phyloP scores from a whole-genome alignment of 2,329 filamentous ascomycete genomes.

The Aureobasidium sp. region DNA sequence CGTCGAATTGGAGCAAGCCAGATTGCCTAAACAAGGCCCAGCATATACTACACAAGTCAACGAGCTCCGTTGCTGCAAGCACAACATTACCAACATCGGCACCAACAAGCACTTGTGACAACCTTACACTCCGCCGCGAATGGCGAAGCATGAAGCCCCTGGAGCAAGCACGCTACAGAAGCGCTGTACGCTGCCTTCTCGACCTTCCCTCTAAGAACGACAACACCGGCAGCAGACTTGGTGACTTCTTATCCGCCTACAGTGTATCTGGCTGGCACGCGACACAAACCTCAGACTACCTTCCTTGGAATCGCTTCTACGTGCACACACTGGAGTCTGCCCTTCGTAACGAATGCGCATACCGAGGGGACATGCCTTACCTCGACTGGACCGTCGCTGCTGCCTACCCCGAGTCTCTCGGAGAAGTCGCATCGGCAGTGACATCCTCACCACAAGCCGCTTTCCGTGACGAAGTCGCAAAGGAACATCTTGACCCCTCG shows the following conservation, averaged over 20 bases:
- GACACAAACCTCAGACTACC: slow-evolving; percentile 21
- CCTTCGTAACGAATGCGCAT: slow-evolving; percentile 21
- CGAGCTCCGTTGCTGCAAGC: not conserved
- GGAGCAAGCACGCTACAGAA: slow-evolving; percentile 22
- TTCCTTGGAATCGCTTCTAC: slow-evolving; percentile 26
- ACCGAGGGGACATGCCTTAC: slow-evolving; percentile 21
- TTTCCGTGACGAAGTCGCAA: slow-evolving; percentile 18
- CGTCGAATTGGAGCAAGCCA: slow-evolving; percentile 6
- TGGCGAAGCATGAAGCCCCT: slow-evolving; percentile 19
- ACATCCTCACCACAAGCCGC: slow-evolving; percentile 17
- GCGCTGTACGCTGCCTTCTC: slow-evolving; percentile 22
- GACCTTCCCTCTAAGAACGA: slow-evolving; percentile 19
- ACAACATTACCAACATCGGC: slow-evolving; percentile 3
- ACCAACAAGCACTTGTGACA: slow-evolving; percentile 12
- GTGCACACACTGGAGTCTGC: slow-evolving; percentile 22
- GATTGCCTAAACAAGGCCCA: not conserved
- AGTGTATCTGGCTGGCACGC: slow-evolving; percentile 19
- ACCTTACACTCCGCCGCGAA: slow-evolving; percentile 18
- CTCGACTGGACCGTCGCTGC: slow-evolving; percentile 24
- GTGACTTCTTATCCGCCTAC: slow-evolving; percentile 24
- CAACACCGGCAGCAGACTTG: slow-evolving; percentile 20
- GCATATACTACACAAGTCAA: not conserved
- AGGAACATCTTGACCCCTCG: not conserved
- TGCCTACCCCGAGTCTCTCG: slow-evolving; percentile 20
- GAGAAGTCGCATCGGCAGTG: slow-evolving; percentile 15